These are phyloP conservation scores for Tanozyma kutaoensis DNA, from an alignment of 805 yeast species.

Conservation along the genomic window DNA sequence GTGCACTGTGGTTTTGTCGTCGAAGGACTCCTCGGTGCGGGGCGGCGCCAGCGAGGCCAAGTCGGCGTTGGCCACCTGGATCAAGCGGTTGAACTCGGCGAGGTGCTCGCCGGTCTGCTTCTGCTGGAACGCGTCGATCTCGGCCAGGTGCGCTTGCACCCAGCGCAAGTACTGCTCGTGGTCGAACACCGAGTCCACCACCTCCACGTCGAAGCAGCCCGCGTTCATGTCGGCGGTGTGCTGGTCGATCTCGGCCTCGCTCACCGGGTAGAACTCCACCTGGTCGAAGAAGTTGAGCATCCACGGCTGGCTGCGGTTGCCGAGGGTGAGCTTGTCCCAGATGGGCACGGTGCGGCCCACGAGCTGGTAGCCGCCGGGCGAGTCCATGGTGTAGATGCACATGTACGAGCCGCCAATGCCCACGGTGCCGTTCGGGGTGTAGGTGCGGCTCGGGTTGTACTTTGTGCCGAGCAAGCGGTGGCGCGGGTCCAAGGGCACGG, in stretches of 20 bases:
- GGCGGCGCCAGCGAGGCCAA: constrained; percentile 37
- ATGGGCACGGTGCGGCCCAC: constrained; percentile 95
- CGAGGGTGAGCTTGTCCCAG: constrained; percentile 88
- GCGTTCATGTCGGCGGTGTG: constrained; percentile 62
- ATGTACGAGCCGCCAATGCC: constrained; percentile 98
- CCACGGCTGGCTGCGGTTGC: constrained; percentile 69
- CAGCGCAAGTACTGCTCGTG: constrained; percentile 67
- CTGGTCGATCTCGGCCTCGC: constrained; percentile 68
- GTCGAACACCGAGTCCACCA: constrained; percentile 70
- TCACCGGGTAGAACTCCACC: constrained; percentile 85
- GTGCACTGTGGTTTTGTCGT: constrained; percentile 71
- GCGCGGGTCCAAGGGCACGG: constrained; percentile 95
- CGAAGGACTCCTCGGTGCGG: constrained; percentile 37
- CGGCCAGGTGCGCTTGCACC: constrained; percentile 59
- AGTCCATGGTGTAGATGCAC: constrained; percentile 97
- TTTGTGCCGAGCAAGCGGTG: constrained; percentile 87
- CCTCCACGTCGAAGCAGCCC: constrained; percentile 67
- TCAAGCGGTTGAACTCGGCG: constrained; percentile 74
- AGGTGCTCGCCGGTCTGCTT: constrained; percentile 69
- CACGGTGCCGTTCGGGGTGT: constrained; percentile 92
- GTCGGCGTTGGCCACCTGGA: constrained; percentile 71
- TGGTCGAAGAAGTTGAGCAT: constrained; percentile 85
- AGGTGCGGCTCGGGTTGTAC: constrained; percentile 93
- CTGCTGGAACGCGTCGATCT: constrained; percentile 56
- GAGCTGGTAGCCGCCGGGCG: constrained; percentile 97